Percentiles rank a stretch among this genome's conserved stretches.
Conservation (phyloP, 768 basidiomycete species). For the Leccinum aurantiacum region DNA sequence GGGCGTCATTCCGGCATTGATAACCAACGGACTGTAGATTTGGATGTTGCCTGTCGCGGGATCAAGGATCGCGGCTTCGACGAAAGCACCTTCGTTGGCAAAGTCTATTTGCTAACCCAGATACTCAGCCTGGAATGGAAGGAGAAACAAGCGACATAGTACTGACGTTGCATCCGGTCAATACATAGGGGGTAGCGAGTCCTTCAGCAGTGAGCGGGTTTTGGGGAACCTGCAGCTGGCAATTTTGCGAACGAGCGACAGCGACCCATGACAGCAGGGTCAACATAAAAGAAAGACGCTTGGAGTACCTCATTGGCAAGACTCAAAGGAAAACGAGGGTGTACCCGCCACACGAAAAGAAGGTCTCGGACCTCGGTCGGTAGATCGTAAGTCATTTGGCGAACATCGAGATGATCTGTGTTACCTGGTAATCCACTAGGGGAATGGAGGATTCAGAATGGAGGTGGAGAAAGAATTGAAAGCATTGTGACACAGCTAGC, state of each 20-base stretch:
- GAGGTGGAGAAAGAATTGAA: background rate
- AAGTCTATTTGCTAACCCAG: slow-evolving; percentile 28
- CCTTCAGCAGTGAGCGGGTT: slow-evolving; percentile 26
- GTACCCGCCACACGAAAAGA: slow-evolving; percentile 21
- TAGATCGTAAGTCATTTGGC: background rate
- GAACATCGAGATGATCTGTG: background rate
- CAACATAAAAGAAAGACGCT: slow-evolving; percentile 12
- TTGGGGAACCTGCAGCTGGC: slow-evolving; percentile 21
- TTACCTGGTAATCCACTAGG: slow-evolving; percentile 18
- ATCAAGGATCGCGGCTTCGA: slow-evolving; percentile 32
- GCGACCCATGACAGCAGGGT: slow-evolving; percentile 14
- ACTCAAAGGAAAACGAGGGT: slow-evolving; percentile 11
- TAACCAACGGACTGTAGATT: slow-evolving; percentile 31
- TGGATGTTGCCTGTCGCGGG: slow-evolving; percentile 28
- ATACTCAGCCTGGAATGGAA: background rate
- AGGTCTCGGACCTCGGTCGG: slow-evolving; percentile 26
- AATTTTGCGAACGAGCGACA: slow-evolving; percentile 23
- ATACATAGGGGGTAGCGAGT: slow-evolving; percentile 27
- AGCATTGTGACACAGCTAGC: background rate
- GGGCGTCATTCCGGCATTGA: slow-evolving; percentile 28
- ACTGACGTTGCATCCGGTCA: slow-evolving; percentile 31
- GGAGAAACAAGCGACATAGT: background rate
- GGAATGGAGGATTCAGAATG: background rate
- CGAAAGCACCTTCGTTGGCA: slow-evolving; percentile 25
- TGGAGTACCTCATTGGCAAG: slow-evolving; percentile 15